phyloP scores from a whole-genome alignment of 768 basidiomycete genomes.

The Rickenella mellea region DNA sequence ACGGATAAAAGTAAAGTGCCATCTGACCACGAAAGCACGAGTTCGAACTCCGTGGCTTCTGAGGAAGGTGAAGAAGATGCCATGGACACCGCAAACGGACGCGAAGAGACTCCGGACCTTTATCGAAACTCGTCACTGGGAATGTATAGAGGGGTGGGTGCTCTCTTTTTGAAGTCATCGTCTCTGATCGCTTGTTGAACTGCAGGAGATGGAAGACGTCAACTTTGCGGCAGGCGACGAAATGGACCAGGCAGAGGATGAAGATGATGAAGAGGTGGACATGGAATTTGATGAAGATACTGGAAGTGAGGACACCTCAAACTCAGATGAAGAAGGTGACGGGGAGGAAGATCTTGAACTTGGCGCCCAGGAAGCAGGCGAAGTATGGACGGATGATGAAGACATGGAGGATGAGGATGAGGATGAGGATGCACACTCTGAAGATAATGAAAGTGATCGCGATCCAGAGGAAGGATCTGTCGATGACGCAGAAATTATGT shows the following conservation, averaged over 20 bases:
- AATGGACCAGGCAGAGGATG: conserved; percentile 76
- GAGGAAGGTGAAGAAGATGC: conserved; percentile 50
- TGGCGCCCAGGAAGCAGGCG: conserved; percentile 46
- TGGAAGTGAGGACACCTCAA: conserved; percentile 73
- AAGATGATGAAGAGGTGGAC: conserved; percentile 75
- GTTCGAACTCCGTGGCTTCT: conserved; percentile 33
- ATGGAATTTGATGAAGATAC: conserved; percentile 83
- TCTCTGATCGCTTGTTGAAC: conserved; percentile 7
- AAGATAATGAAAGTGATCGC: conserved; percentile 25
- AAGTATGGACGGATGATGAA: conserved; percentile 51
- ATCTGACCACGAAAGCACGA: conserved; percentile 34
- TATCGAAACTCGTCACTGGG: conserved; percentile 96
- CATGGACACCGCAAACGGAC: conserved; percentile 41
- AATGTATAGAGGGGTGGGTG: conserved; percentile 80
- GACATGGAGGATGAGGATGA: conserved; percentile 39
- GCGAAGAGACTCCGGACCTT: conserved; percentile 84
- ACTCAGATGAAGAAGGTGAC: conserved; percentile 60
- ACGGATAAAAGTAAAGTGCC: conserved; percentile 50
- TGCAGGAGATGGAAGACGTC: conserved; percentile 78
- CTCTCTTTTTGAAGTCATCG: background rate
- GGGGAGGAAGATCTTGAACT: conserved; percentile 51
- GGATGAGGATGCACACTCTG: conserved; percentile 39
- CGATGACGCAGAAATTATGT: conserved; percentile 43
- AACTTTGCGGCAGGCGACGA: conserved; percentile 62
- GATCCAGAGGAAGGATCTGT: conserved; percentile 39